Percentiles rank a stretch among this genome's conserved stretches.
These are phyloP conservation scores for Pythium myriotylum DNA, from an alignment of 352 stramenopile genomes.

Conservation along the genomic window DNA sequence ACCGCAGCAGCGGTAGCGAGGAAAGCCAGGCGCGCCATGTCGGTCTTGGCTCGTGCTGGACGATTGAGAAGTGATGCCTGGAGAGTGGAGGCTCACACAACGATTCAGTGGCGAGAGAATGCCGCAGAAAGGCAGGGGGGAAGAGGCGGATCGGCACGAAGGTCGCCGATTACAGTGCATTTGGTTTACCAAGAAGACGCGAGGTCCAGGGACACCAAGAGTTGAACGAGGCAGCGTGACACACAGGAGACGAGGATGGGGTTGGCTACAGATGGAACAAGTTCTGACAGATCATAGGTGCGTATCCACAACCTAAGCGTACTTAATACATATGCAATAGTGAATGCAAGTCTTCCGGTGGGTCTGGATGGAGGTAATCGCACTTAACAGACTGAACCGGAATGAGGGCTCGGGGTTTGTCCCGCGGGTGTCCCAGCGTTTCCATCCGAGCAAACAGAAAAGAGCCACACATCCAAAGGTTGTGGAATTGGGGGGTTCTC, in stretches of 20 bases:
- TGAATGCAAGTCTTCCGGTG: not conserved
- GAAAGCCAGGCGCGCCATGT: conserved; percentile 22
- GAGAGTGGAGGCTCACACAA: no score
- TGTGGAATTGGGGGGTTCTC: not conserved
- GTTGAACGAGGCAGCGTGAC: not conserved
- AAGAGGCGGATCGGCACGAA: not conserved
- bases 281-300: not conserved
- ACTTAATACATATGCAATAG: not conserved
- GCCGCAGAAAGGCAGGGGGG: conserved; percentile 1
- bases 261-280: not conserved
- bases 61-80: conserved; percentile 20
- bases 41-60: not conserved
- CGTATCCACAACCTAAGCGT: not conserved
- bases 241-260: not conserved
- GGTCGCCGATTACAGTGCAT: no score
- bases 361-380: not conserved
- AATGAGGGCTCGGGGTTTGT: not conserved
- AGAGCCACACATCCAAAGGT: not conserved
- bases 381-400: not conserved
- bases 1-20: conserved; percentile 14
- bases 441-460: not conserved
- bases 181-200: no score
- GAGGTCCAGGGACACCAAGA: not conserved
- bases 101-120: conserved; percentile 2
- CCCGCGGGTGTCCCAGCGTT: not conserved